A percentile compares a stretch with the other conserved stretches of the same genome.
phyloP scores from a whole-genome alignment of 129 eudicot species.

The Helianthus tuberosus region DNA sequence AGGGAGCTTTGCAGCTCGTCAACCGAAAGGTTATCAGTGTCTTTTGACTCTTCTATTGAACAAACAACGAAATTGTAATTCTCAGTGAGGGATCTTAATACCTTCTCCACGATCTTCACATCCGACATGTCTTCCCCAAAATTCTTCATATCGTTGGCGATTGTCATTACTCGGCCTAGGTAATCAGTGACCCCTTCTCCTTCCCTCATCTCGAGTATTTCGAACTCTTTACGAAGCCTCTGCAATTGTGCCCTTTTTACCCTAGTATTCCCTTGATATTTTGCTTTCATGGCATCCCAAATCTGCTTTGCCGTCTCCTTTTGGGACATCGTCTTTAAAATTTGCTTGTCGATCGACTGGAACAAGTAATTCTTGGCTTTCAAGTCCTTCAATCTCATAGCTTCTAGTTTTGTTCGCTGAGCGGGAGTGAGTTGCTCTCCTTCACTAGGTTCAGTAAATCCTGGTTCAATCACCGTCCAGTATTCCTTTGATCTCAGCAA shows the following conservation, averaged over 20 bases:
- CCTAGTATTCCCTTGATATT: neutral
- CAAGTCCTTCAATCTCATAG: neutral
- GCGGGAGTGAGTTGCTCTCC: neutral
- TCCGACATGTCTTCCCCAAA: too few species aligned
- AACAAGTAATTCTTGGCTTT: neutral
- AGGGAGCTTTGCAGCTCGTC: neutral
- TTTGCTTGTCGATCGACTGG: neutral
- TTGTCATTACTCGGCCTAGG: too few species aligned
- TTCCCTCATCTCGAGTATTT: neutral
- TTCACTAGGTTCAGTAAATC: neutral
- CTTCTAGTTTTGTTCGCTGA: neutral
- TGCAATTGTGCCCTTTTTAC: slow-evolving; percentile 6
- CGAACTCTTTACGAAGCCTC: neutral
- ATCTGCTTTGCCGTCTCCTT: neutral
- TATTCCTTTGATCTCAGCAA: neutral
- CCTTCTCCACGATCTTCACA: too few species aligned
- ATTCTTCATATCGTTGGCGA: too few species aligned
- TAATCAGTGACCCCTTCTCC: too few species aligned
- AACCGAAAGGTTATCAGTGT: neutral
- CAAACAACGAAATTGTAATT: too few species aligned
- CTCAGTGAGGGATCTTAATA: too few species aligned
- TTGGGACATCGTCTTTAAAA: neutral
- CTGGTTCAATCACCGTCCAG: neutral
- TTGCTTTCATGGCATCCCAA: neutral
- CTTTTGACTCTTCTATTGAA: neutral